Percentiles rank a stretch among this genome's conserved stretches.
phyloP scores from a whole-genome alignment of 768 basidiomycete species.

The Baorangia bicolor region DNA sequence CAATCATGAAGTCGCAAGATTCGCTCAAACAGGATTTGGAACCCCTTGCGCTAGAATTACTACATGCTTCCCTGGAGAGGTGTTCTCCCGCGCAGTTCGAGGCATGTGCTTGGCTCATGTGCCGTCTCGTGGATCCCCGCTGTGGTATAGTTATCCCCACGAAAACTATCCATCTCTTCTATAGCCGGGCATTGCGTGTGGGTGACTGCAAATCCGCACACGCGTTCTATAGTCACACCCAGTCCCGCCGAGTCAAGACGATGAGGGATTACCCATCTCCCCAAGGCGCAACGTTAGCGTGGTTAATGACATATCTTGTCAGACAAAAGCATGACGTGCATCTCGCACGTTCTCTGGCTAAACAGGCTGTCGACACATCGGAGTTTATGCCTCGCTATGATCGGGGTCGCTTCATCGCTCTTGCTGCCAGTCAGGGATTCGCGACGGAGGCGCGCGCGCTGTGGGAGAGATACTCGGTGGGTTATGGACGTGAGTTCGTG shows the following conservation, averaged over 20 bases:
- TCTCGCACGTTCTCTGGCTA: conserved; percentile 48
- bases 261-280: conserved; percentile 52
- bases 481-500: conserved; percentile 41
- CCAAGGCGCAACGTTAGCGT: conserved; percentile 42
- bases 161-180: conserved; percentile 46
- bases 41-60: conserved; percentile 42
- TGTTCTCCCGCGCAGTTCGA: conserved; percentile 38
- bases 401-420: conserved; percentile 50
- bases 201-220: conserved; percentile 37
- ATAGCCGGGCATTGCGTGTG: conserved; percentile 37
- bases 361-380: conserved; percentile 44
- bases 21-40: conserved; percentile 25
- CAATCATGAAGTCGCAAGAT: conserved; percentile 26
- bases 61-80: conserved; percentile 41
- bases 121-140: conserved; percentile 32
- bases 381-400: conserved; percentile 42
- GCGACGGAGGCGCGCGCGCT: conserved; percentile 48
- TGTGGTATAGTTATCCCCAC: conserved; percentile 40
- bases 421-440: conserved; percentile 47
- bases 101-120: conserved; percentile 43
- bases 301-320: conserved; percentile 52
- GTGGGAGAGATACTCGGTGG: conserved; percentile 55
- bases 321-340: conserved; percentile 39
- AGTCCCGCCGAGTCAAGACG: conserved; percentile 30
- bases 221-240: conserved; percentile 48